A percentile compares a stretch with the other conserved stretches of the same genome.
Evolutionary conservation across 1,284 basidiomycete species (phyloP).

Genomic region (Anthracocystis panici-leucophaei): DNA sequence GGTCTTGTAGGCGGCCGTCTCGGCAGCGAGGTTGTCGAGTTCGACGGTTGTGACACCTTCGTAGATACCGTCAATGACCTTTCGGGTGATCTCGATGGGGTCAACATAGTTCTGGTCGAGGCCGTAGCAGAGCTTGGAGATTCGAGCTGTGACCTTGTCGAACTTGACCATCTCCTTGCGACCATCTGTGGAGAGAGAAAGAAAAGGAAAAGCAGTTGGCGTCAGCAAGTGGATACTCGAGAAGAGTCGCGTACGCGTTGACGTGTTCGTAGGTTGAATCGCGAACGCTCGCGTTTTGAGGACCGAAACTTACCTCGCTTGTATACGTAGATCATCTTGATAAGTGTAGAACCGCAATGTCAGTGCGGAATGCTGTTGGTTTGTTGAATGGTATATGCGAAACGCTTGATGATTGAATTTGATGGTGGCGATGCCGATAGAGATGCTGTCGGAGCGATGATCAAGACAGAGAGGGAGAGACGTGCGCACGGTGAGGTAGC

Average conservation of each 20-base stretch:
- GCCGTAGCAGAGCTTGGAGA: conserved; percentile 96
- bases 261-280: not conserved
- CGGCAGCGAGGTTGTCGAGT: conserved; percentile 82
- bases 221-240: conserved; percentile 8
- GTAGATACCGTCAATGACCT: conserved; percentile 92
- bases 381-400: conserved; percentile 15
- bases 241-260: conserved; percentile 1
- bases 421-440: conserved; percentile 17
- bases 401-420: conserved; percentile 9
- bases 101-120: conserved; percentile 93
- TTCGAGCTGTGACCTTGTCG: conserved; percentile 75
- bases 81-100: conserved; percentile 79
- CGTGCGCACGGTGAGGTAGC: conserved; percentile 20
- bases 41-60: conserved; percentile 96
- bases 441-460: conserved; percentile 5
- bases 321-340: conserved; percentile 67
- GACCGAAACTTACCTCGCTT: conserved; percentile 60
- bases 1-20: conserved; percentile 97
- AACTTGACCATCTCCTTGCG: conserved; percentile 68
- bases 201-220: not conserved
- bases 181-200: conserved; percentile 50
- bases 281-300: not conserved
- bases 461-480: conserved; percentile 9
- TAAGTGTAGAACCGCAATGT: conserved; percentile 13
- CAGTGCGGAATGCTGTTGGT: conserved; percentile 13